phyloP scores from a whole-genome alignment of 2,329 filamentous ascomycete genomes.

The Clarireedia sp. region DNA sequence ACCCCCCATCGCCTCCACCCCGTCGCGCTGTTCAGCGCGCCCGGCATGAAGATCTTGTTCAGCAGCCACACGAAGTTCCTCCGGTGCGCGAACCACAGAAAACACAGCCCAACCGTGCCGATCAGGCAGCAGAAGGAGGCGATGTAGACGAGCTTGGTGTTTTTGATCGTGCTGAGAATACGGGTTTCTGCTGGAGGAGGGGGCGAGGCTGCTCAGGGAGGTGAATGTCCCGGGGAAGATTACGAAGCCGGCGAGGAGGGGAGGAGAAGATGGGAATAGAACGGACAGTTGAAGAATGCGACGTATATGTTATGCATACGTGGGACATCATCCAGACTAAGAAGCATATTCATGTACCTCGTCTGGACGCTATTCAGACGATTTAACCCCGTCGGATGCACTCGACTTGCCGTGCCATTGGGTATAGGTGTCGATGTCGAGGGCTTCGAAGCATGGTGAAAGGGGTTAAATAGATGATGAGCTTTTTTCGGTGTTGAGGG shows the following conservation, averaged over 20 bases:
- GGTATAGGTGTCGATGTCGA: background rate
- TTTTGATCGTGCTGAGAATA: constrained; percentile 17
- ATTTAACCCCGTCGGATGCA: background rate
- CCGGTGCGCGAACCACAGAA: constrained; percentile 18
- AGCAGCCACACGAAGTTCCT: constrained; percentile 25
- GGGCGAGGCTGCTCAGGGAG: constrained; percentile 1
- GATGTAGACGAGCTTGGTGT: constrained; percentile 21
- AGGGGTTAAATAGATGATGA: background rate
- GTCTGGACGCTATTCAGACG: constrained; percentile 22
- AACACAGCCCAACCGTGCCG: constrained; percentile 22
- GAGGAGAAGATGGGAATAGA: background rate
- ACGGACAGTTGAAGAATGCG: constrained; percentile 23
- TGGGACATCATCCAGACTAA: constrained; percentile 25
- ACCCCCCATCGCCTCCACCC: constrained; percentile 9
- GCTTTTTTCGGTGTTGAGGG: background rate
- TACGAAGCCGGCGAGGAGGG: constrained; percentile 25
- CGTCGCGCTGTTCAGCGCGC: constrained; percentile 21
- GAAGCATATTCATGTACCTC: constrained; percentile 25
- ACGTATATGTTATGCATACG: constrained; percentile 25
- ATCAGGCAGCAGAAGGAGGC: constrained; percentile 19
- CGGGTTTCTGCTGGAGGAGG: constrained; percentile 3
- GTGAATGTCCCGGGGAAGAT: constrained; percentile 28
- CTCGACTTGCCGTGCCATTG: background rate
- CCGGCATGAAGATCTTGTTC: constrained; percentile 25
- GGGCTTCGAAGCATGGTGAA: background rate